phyloP scores from a whole-genome alignment of 2,329 filamentous ascomycete species.

The Hypoxylon sp. region DNA sequence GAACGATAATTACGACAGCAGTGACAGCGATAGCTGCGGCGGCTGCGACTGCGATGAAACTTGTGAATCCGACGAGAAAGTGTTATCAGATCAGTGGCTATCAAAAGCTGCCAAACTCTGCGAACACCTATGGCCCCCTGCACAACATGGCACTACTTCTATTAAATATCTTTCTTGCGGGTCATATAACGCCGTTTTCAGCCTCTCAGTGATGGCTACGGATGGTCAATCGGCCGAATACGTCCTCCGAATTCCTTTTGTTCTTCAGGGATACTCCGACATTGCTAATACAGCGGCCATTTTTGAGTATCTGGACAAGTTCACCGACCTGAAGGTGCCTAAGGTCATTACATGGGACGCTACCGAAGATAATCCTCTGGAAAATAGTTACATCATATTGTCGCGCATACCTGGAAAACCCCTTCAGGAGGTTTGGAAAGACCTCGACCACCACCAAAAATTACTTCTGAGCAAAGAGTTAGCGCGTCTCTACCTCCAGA shows the following conservation, averaged over 20 bases:
- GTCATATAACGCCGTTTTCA: conserved; percentile 22
- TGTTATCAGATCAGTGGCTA: conserved; percentile 9
- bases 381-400: conserved; percentile 11
- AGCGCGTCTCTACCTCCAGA: conserved; percentile 2
- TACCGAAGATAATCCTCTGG: conserved; percentile 23
- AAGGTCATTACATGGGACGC: conserved; percentile 31
- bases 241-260: conserved; percentile 25
- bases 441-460: conserved; percentile 22
- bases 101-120: conserved; percentile 22
- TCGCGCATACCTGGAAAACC: conserved; percentile 20
- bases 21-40: too few species aligned
- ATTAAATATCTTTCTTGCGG: conserved; percentile 21
- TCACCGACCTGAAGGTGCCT: conserved; percentile 28
- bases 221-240: conserved; percentile 18
- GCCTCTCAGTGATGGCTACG: conserved; percentile 6
- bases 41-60: background rate
- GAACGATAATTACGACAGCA: background rate
- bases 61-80: conserved; percentile 3
- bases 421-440: conserved; percentile 1
- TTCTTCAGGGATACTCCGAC: background rate
- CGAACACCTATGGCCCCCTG: conserved; percentile 19
- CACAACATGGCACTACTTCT: conserved; percentile 6
- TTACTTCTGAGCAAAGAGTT: conserved; percentile 23
- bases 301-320: conserved; percentile 20
- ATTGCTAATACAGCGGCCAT: conserved; percentile 10